Evolutionary conservation across 2,329 filamentous ascomycete species (phyloP), one percentile per base, ranked within the genome.

Genomic region (Penicillium sp.): DNA sequence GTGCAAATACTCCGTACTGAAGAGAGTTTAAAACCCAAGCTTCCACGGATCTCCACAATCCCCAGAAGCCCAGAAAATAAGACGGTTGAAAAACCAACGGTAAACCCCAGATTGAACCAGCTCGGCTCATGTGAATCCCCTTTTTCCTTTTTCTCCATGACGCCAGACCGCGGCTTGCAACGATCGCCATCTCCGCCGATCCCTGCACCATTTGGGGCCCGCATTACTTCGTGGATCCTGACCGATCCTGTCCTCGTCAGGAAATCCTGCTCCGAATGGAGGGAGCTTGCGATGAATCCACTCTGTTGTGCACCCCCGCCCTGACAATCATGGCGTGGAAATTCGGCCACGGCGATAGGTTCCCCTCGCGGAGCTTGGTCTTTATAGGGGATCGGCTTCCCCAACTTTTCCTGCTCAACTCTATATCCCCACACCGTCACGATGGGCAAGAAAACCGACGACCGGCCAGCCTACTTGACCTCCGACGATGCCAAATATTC

Each of bases 401-500:
- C 34, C 35, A 17, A 23, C 20, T 35, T 27, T 25, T 11, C 25
- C 12, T 27, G 6, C 25, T 6, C 25, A 4, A n/a, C 12, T 27
- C n/a, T 11, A n/a, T n/a, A 4, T n/a, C 25, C 25, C n/a, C 17
- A 13, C n/a, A 18, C 30, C 35, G 37, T 32, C 36, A 52, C 35
- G 25, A 58, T 60, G 51, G 50, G 36, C 39, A 50, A 45, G 32
- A 47, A 36, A 18, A 35, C 32, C 34, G 52, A 48, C 31, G 54
- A 56, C 44, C 55, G 54, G 22, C 48, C 52, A 6, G 42, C 52
- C 31, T 52, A 55, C 44, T 40, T 55, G 42, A 47, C 31, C 41
- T 49, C 51, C 35, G 45, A 57, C 26, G 48, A 50, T 27, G 57
- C 56, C 32, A 61, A 55, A 36, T 57, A 58, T 29, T 55, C 52